Percentiles rank a stretch among this genome's conserved stretches.
These are phyloP conservation scores for thale cress (Arabidopsis thaliana) DNA, from an alignment of 345 rosid genomes.

Conservation along the genomic window DNA sequence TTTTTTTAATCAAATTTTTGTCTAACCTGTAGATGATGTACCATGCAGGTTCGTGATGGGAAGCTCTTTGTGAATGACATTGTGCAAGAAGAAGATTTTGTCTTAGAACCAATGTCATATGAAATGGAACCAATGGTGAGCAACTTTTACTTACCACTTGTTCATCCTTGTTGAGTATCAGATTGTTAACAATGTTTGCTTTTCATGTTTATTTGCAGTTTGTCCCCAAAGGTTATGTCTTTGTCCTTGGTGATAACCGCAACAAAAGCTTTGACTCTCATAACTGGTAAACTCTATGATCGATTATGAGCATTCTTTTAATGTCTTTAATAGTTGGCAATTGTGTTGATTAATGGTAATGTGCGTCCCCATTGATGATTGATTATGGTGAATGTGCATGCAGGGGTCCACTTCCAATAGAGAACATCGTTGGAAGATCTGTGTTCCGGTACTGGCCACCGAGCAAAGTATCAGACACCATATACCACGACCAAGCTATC, in stretches of 20 bases:
- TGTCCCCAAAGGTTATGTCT: constrained; percentile 83
- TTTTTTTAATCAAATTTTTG: not conserved
- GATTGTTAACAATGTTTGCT: constrained; percentile 8
- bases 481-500: constrained; percentile 47
- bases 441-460: constrained; percentile 86
- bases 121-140: constrained; percentile 72
- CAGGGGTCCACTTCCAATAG: constrained; percentile 87
- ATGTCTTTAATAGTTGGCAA: not conserved
- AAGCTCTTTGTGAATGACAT: constrained; percentile 74
- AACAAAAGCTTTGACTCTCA: constrained; percentile 92
- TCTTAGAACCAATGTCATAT: constrained; percentile 77
- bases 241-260: constrained; percentile 92
- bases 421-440: constrained; percentile 71
- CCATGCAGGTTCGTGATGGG: constrained; percentile 69
- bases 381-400: constrained; percentile 16
- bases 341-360: constrained; percentile 15
- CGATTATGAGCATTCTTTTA: constrained; percentile 10
- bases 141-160: not conserved
- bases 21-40: constrained; percentile 13
- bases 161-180: constrained; percentile 10
- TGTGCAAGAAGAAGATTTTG: constrained; percentile 69
- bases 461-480: constrained; percentile 66
- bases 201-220: constrained; percentile 51
- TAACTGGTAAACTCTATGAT: constrained; percentile 61
- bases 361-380: not conserved